A percentile compares a stretch with the other conserved stretches of the same genome.
Conservation (phyloP, 345 rosid genomes). For the Nasturtium officinale region DNA sequence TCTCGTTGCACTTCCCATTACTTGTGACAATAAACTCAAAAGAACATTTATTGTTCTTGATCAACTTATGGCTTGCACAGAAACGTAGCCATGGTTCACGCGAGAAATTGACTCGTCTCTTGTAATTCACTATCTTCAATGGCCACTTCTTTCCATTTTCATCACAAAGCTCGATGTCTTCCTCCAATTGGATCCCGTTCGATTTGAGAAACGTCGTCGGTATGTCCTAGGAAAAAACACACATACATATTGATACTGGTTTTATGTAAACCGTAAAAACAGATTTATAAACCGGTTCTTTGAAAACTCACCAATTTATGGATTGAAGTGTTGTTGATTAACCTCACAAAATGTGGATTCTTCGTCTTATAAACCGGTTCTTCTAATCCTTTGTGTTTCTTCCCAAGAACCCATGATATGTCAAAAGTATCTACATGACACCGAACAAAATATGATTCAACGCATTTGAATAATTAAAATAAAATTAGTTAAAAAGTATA, state of each 20-base stretch:
- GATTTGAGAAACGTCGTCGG: slow-evolving; percentile 30
- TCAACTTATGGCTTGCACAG: slow-evolving; percentile 12
- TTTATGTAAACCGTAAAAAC: not conserved
- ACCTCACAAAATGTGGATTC: slow-evolving; percentile 42
- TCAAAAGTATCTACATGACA: slow-evolving; percentile 22
- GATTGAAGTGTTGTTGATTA: not conserved
- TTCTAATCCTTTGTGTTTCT: slow-evolving; percentile 1
- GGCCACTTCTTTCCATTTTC: slow-evolving; percentile 41
- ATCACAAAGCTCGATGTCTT: slow-evolving; percentile 35
- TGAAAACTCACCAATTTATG: slow-evolving; percentile 24
- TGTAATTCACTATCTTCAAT: not conserved
- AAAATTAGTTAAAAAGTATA: not conserved
- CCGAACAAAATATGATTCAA: not conserved
- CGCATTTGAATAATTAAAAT: not conserved
- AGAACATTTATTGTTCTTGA: slow-evolving; percentile 1
- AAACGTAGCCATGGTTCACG: slow-evolving; percentile 16
- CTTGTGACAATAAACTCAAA: slow-evolving; percentile 35
- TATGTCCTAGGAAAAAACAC: slow-evolving; percentile 33
- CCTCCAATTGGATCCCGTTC: slow-evolving; percentile 29
- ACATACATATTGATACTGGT: not conserved
- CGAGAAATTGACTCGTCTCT: slow-evolving; percentile 4
- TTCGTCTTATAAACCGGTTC: slow-evolving; percentile 17
- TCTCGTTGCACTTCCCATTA: slow-evolving; percentile 34
- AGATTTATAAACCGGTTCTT: not conserved
- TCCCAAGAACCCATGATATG: slow-evolving; percentile 7